These are phyloP conservation scores for Russula earlei DNA, from an alignment of 768 basidiomycete species.

Conservation along the genomic window DNA sequence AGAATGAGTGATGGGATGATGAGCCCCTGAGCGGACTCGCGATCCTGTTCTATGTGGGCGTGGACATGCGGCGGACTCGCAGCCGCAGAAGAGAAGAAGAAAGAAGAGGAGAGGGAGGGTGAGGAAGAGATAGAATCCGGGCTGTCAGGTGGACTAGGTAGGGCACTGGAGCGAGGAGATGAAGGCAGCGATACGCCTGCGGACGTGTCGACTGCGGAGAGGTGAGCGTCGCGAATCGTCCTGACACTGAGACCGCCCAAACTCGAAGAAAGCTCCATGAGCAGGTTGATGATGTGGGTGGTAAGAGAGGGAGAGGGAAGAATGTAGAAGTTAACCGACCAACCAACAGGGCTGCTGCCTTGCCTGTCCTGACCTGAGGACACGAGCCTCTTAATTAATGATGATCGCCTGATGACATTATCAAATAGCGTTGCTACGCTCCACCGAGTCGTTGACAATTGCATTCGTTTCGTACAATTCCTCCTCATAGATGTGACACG, in stretches of 20 bases:
- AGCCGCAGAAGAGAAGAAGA: slow-evolving; percentile 70
- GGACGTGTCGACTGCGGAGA: slow-evolving; percentile 1
- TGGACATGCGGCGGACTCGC: slow-evolving; percentile 52
- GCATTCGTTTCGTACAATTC: no score
- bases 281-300: background rate
- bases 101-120: slow-evolving; percentile 63
- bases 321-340: background rate
- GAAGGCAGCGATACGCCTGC: slow-evolving; percentile 32
- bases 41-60: slow-evolving; percentile 31
- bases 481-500: no score
- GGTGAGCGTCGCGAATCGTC: slow-evolving; percentile 14
- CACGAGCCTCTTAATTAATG: background rate
- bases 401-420: no score
- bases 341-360: background rate
- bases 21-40: slow-evolving; percentile 39
- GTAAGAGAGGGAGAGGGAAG: background rate
- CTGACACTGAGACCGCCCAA: slow-evolving; percentile 11
- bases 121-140: slow-evolving; percentile 59
- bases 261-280: slow-evolving; percentile 12
- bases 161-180: slow-evolving; percentile 36
- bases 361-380: background rate
- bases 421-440: slow-evolving; percentile 2
- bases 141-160: slow-evolving; percentile 54
- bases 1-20: slow-evolving; percentile 63
- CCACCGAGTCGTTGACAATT: no score